Evolutionary conservation across 2,329 filamentous ascomycete species (phyloP).

Genomic region (Botrytis fragariae): DNA sequence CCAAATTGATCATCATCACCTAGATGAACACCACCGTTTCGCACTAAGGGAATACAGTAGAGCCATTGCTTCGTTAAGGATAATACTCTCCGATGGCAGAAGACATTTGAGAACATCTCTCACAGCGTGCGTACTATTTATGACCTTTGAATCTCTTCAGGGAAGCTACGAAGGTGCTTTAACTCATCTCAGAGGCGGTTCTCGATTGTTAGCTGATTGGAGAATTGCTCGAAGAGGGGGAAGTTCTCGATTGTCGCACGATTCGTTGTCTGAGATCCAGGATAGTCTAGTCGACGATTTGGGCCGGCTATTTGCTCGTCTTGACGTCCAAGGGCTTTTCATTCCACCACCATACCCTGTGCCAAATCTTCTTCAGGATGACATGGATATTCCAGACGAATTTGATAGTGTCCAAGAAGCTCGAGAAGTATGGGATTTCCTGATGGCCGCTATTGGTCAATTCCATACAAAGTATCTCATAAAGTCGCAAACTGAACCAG

Average conservation of each 20-base stretch:
- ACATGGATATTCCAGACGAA: constrained; percentile 32
- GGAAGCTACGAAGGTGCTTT: constrained; percentile 37
- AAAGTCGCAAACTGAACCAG: constrained; percentile 33
- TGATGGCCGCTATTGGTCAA: constrained; percentile 38
- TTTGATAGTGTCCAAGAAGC: constrained; percentile 36
- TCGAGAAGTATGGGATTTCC: constrained; percentile 35
- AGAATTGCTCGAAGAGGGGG: constrained; percentile 35
- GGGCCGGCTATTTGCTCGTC: constrained; percentile 36
- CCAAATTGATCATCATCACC: constrained; percentile 35
- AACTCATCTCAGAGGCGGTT: constrained; percentile 36
- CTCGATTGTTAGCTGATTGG: constrained; percentile 37
- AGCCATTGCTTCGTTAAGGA: constrained; percentile 34
- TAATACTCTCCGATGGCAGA: constrained; percentile 34
- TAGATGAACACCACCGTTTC: constrained; percentile 38
- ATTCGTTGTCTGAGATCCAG: constrained; percentile 38
- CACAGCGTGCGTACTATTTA: constrained; percentile 37
- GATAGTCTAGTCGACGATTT: constrained; percentile 38
- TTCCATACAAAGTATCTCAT: constrained; percentile 36
- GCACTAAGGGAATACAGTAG: constrained; percentile 36
- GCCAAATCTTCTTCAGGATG: constrained; percentile 36
- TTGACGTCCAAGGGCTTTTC: constrained; percentile 37
- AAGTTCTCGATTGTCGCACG: constrained; percentile 36
- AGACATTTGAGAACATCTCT: constrained; percentile 37
- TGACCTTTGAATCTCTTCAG: constrained; percentile 38
- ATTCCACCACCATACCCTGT: constrained; percentile 37